phyloP scores from a whole-genome alignment of 768 basidiomycete genomes.

The Phallus indusiatus region DNA sequence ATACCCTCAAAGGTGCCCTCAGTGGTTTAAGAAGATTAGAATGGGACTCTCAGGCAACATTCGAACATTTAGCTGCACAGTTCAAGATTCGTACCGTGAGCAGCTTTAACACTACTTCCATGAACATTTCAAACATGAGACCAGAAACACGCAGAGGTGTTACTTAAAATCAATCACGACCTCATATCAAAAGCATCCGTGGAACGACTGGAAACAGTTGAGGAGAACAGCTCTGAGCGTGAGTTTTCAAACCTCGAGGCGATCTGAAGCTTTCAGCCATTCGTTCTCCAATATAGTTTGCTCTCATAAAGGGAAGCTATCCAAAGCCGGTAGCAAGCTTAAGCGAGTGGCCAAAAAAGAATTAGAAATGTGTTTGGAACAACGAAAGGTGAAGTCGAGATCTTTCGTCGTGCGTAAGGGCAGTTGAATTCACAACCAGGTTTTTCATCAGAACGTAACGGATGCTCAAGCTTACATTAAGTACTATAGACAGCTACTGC shows the following conservation, averaged over 20 bases:
- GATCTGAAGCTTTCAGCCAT: background rate
- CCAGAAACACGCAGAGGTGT: background rate
- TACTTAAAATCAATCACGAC: background rate
- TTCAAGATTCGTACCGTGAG: constrained; percentile 1
- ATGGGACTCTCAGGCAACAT: background rate
- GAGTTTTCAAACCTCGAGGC: background rate
- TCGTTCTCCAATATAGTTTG: background rate
- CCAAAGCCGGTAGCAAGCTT: background rate
- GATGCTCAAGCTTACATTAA: constrained; percentile 3
- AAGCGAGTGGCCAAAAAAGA: background rate
- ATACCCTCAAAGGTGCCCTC: background rate
- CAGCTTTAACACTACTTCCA: background rate
- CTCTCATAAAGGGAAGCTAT: background rate
- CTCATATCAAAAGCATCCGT: background rate
- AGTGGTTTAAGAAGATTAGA: background rate
- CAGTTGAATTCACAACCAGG: background rate
- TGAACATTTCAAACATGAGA: background rate
- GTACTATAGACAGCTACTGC: constrained; percentile 2
- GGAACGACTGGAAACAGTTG: constrained; percentile 1
- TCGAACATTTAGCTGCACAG: background rate
- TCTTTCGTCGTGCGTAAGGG: background rate
- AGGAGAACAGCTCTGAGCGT: constrained; percentile 6
- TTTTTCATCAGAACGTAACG: background rate
- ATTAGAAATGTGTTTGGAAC: background rate
- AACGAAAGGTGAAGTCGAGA: background rate